Evolutionary conservation across 2,329 filamentous ascomycete genomes (phyloP), one percentile per base, ranked within the genome.

Genomic region (Teratosphaeria destructans): DNA sequence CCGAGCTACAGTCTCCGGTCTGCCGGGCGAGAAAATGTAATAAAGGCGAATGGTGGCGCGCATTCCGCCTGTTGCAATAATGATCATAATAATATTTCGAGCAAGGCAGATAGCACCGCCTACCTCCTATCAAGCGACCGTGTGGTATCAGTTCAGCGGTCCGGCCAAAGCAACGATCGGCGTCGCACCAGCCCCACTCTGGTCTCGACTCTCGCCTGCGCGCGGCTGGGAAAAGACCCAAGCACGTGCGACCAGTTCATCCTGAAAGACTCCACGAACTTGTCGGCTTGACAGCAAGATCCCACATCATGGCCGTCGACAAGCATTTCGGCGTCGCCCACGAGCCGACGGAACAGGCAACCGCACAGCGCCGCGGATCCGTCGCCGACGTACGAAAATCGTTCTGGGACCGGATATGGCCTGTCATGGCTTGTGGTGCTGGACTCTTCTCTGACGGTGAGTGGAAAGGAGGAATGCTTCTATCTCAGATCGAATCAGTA

Each of bases 351-450:
- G 71, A 14, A 6, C 52, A 59, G 35, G 32, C 8, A 35, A 35
- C 47, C 47, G 29, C 47, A 35, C 27, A 55, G 29, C 58, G 54
- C 32, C 47, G 54, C 27, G 55, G 23, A 19, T 55, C 58, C 29
- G 27, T 65, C 37, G 59, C 23, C 16, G 49, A 65, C 11, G 61
- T 60, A 16, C 32, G 62, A 49, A 72, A 71, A 59, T 60, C 64
- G 1, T 57, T 58, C 32, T 73, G 71, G 81, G 76, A 83, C 63
- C 77, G 82, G 55, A 76, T 81, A 19, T 85, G 83, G 81, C 90
- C 91, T 14, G 88, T 90, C 0, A 86, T 96, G 66, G 91, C 91
- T 52, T 95, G 90, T 70, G 92, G 92, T 64, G 89, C 91, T 57
- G 92, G 92, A 68, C 80, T 96, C 1, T 96, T 96, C 75, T 91